These are phyloP conservation scores for Pseudovirgaria hyperparasitica DNA, from an alignment of 2,329 filamentous ascomycete species.

Conservation along the genomic window DNA sequence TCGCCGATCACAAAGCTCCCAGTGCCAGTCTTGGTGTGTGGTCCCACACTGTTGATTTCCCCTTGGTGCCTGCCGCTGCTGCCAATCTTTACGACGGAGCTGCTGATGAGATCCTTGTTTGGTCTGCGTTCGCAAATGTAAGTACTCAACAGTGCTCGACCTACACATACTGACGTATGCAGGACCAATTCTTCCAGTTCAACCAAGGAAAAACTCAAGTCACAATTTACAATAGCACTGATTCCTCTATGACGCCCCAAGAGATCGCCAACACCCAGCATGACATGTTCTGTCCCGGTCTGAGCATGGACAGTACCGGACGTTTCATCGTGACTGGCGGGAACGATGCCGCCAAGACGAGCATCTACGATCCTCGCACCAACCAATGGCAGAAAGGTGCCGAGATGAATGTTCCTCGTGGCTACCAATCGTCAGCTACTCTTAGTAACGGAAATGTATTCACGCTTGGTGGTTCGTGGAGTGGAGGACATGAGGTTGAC, in stretches of 20 bases:
- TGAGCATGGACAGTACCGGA: constrained; percentile 13
- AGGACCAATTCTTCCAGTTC: too few relatives aligned
- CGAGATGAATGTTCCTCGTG: constrained; percentile 13
- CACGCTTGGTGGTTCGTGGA: constrained; percentile 16
- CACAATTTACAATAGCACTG: constrained; percentile 14
- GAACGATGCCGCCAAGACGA: constrained; percentile 12
- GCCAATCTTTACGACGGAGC: constrained; percentile 12
- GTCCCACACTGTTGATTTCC: constrained; percentile 16
- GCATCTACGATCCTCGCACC: constrained; percentile 11
- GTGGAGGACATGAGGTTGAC: constrained; percentile 10
- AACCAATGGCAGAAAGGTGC: constrained; percentile 11
- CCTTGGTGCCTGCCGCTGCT: constrained; percentile 13
- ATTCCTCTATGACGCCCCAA: constrained; percentile 11
- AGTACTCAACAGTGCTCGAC: too few relatives aligned
- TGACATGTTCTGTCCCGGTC: constrained; percentile 16
- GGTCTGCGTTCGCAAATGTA: too few relatives aligned
- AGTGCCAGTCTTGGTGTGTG: constrained; percentile 12
- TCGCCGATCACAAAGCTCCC: constrained; percentile 7
- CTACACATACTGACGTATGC: too few relatives aligned
- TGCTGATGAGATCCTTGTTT: constrained; percentile 13
- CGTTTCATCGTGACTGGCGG: constrained; percentile 14
- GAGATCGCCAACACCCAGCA: constrained; percentile 14
- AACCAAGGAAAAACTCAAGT: constrained; percentile 14
- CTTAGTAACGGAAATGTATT: constrained; percentile 12
- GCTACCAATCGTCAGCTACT: constrained; percentile 12